phyloP scores from a whole-genome alignment of 2,329 filamentous ascomycete species.

The Phyllosticta citribraziliensis region DNA sequence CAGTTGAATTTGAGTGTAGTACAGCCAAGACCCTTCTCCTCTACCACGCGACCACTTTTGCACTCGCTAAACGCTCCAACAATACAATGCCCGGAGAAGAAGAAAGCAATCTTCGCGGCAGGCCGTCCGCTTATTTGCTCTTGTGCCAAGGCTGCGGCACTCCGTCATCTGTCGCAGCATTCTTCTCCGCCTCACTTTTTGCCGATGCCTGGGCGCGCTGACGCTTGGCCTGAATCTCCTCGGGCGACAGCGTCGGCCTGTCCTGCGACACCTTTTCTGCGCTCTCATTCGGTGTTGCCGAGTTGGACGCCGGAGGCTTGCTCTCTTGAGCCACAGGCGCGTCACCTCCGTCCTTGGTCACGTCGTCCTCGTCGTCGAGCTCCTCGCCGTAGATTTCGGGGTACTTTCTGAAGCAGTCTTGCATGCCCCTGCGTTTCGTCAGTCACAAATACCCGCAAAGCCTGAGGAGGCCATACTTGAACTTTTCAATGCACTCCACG shows the following conservation, averaged over 20 bases:
- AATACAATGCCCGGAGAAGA: not conserved
- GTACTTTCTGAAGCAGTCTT: conserved; percentile 88
- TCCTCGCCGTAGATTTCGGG: conserved; percentile 90
- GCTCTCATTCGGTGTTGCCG: not conserved
- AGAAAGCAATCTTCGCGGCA: not conserved
- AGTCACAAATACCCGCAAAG: not conserved
- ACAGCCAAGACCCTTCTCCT: not conserved
- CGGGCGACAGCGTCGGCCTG: conserved; percentile 3
- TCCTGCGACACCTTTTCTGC: conserved; percentile 16
- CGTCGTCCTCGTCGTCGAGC: conserved; percentile 60
- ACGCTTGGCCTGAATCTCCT: not conserved
- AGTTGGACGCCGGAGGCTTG: not conserved
- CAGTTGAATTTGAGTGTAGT: not conserved
- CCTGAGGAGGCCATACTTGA: conserved; percentile 57
- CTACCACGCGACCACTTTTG: not conserved
- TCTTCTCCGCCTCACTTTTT: not conserved
- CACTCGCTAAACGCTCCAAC: not conserved
- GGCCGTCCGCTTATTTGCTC: conserved; percentile 17
- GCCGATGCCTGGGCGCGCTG: conserved; percentile 19
- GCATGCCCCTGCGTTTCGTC: conserved; percentile 64
- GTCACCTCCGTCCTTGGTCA: conserved; percentile 13
- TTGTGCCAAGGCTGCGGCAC: conserved; percentile 44
- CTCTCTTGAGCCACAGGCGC: conserved; percentile 1
- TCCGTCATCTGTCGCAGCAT: conserved; percentile 32
- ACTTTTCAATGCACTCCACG: conserved; percentile 94